phyloP scores from a whole-genome alignment of 306 rosid genomes.

The Cercis canadensis region DNA sequence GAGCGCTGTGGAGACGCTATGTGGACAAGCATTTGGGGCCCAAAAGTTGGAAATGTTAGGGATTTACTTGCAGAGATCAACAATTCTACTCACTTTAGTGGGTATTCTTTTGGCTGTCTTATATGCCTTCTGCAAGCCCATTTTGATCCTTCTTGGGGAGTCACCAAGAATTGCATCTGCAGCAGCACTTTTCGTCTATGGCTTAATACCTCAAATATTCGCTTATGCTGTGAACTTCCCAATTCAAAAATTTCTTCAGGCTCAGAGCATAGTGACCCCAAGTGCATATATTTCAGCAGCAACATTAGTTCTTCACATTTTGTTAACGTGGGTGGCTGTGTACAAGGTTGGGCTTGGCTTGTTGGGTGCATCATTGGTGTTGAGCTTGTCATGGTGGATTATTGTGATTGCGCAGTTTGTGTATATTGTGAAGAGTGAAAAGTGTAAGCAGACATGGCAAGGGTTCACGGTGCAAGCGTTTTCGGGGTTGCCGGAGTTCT shows the following conservation, averaged over 20 bases:
- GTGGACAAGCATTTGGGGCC: constrained; percentile 89
- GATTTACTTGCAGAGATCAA: constrained; percentile 68
- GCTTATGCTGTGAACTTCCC: constrained; percentile 80
- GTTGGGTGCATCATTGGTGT: constrained; percentile 66
- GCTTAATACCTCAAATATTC: constrained; percentile 79
- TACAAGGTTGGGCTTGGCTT: constrained; percentile 65
- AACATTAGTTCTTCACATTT: constrained; percentile 55
- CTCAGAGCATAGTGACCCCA: constrained; percentile 77
- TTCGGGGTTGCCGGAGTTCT: constrained; percentile 56
- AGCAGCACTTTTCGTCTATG: constrained; percentile 62
- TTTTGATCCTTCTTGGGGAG: constrained; percentile 56
- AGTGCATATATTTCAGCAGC: constrained; percentile 70
- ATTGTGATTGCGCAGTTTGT: constrained; percentile 66
- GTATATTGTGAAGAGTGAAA: constrained; percentile 64
- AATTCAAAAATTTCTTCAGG: constrained; percentile 74
- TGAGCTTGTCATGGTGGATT: constrained; percentile 90
- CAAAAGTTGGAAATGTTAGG: constrained; percentile 66
- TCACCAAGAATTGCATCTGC: constrained; percentile 62
- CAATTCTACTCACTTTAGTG: constrained; percentile 43
- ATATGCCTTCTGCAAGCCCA: constrained; percentile 53
- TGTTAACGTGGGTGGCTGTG: constrained; percentile 63
- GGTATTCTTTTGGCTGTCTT: constrained; percentile 41
- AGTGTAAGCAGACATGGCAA: constrained; percentile 63
- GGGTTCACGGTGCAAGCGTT: constrained; percentile 62
- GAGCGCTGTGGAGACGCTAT: constrained; percentile 87